Evolutionary conservation across 225 moss, liverwort and hornwort genomes (phyloP).

Genomic region (Pseudisothecium myosuroides): DNA sequence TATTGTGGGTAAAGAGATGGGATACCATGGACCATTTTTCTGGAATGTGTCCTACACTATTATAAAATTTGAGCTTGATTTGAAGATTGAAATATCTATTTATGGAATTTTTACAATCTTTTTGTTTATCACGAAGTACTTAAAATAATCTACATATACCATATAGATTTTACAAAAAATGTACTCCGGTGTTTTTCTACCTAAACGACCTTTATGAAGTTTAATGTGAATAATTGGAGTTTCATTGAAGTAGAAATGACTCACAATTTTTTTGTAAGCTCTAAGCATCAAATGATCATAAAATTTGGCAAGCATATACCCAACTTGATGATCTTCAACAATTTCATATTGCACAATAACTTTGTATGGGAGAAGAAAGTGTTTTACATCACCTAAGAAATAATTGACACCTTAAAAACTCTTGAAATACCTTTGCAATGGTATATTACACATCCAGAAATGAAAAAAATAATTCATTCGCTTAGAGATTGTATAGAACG

Average conservation of each 20-base stretch:
- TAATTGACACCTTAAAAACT: background rate
- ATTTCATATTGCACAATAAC: background rate
- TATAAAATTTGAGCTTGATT: background rate
- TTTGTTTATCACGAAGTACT: rapidly evolving
- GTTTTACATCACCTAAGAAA: background rate
- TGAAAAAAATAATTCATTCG: too few relatives aligned
- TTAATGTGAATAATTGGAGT: background rate
- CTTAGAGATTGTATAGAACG: too few relatives aligned
- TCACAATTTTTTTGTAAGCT: background rate
- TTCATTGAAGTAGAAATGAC: background rate
- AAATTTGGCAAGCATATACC: background rate
- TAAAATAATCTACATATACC: background rate
- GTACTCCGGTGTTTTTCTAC: too few relatives aligned
- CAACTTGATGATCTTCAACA: background rate
- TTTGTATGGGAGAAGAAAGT: rapidly evolving
- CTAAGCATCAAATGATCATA: background rate
- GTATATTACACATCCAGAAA: too few relatives aligned
- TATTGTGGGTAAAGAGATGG: background rate
- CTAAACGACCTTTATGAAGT: background rate
- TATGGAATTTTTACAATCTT: rapidly evolving
- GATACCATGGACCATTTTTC: rapidly evolving
- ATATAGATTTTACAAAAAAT: rapidly evolving
- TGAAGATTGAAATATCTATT: background rate
- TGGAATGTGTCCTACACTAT: background rate
- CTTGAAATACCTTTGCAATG: background rate